phyloP scores from a whole-genome alignment of 2,329 filamentous ascomycete species.

The Neoscytalidium dimidiatum region DNA sequence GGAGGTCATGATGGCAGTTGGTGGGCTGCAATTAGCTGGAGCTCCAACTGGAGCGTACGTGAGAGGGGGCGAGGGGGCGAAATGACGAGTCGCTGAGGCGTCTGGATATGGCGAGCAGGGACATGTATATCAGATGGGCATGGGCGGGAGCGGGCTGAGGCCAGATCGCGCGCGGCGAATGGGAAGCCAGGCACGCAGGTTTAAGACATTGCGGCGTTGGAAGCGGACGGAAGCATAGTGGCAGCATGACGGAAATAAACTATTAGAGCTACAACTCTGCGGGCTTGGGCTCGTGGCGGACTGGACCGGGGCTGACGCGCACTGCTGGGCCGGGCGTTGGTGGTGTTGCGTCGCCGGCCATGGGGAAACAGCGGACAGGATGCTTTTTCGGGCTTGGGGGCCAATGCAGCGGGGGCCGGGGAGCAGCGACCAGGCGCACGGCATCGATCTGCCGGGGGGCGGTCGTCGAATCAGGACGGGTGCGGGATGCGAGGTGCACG shows the following conservation, averaged over 20 bases:
- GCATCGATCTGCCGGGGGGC: conserved; percentile 9
- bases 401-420: not conserved
- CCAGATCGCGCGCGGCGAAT: conserved; percentile 1
- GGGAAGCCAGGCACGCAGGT: not conserved
- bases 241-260: conserved; percentile 3
- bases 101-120: not conserved
- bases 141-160: not conserved
- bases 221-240: not conserved
- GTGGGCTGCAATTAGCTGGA: not conserved
- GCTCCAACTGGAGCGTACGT: not conserved
- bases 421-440: conserved; percentile 6
- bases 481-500: not conserved
- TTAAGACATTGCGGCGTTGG: not conserved
- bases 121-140: not conserved
- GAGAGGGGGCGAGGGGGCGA: not conserved
- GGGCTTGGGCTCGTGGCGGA: too few relatives aligned
- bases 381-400: not conserved
- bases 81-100: not conserved
- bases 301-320: not conserved
- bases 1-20: not conserved
- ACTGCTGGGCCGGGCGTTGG: conserved; percentile 1
- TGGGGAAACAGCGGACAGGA: not conserved
- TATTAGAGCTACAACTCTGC: not conserved
- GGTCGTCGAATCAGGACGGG: not conserved
- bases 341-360: not conserved